Conservation (phyloP, 768 basidiomycete species). For the Hysterangium stoloniferum region DNA sequence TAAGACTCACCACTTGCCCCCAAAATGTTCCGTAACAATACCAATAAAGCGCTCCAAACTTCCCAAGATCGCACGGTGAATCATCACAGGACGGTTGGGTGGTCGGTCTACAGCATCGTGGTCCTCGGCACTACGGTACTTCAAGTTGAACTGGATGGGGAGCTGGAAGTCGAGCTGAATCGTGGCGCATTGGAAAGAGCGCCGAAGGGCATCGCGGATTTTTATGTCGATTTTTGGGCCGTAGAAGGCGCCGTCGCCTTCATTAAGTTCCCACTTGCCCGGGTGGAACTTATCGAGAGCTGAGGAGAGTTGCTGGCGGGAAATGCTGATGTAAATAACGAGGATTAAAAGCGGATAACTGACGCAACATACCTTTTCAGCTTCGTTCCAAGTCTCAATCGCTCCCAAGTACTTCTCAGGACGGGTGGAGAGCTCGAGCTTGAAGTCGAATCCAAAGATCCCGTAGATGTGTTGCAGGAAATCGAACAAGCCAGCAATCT, state of each 20-base stretch:
- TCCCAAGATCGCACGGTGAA: conserved; percentile 94
- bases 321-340: conserved; percentile 8
- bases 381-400: conserved; percentile 83
- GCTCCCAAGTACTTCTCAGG: conserved; percentile 91
- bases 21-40: conserved; percentile 95
- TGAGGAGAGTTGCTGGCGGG: conserved; percentile 63
- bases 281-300: conserved; percentile 82
- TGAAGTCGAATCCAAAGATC: conserved; percentile 90
- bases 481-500: conserved; percentile 83
- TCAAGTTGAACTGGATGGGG: conserved; percentile 91
- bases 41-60: conserved; percentile 93
- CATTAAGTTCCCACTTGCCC: conserved; percentile 87
- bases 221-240: conserved; percentile 99
- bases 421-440: conserved; percentile 89
- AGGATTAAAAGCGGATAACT: background rate
- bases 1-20: conserved; percentile 80
- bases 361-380: conserved; percentile 57
- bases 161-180: conserved; percentile 99
- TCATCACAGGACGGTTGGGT: conserved; percentile 84
- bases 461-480: conserved; percentile 94
- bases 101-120: conserved; percentile 45
- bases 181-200: conserved; percentile 97
- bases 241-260: conserved; percentile 98
- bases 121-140: conserved; percentile 77
- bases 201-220: conserved; percentile 82